These are phyloP conservation scores for Jaapia argillacea DNA, from an alignment of 768 basidiomycete species.

Conservation along the genomic window DNA sequence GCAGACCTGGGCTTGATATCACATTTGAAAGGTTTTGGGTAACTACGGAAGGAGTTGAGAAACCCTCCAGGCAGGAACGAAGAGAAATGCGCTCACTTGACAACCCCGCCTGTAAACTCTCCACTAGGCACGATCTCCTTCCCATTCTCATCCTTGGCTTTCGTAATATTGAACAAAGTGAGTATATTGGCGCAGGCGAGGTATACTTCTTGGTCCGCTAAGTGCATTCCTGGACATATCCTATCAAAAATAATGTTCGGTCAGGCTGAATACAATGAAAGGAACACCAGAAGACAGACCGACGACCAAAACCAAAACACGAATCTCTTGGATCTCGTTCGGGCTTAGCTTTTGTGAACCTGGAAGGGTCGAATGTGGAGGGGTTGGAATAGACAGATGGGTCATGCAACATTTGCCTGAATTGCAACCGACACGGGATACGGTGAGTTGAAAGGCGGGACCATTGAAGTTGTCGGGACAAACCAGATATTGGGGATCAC, in stretches of 20 bases:
- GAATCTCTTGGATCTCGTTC: slow-evolving; percentile 4
- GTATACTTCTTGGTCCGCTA: slow-evolving; percentile 1
- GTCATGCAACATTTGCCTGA: slow-evolving; percentile 28
- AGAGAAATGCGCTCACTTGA: too few relatives aligned
- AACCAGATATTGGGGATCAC: slow-evolving; percentile 12
- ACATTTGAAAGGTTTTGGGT: not conserved
- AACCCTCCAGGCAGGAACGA: not conserved
- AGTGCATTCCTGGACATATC: slow-evolving; percentile 8
- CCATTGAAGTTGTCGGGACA: not conserved
- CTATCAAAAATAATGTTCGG: not conserved
- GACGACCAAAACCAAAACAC: slow-evolving; percentile 9
- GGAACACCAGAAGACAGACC: not conserved
- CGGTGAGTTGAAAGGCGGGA: too few relatives aligned
- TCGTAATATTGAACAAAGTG: slow-evolving; percentile 7
- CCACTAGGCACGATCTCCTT: slow-evolving; percentile 7
- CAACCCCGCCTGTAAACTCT: too few relatives aligned
- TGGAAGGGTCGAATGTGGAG: slow-evolving; percentile 36
- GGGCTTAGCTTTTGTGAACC: slow-evolving; percentile 16
- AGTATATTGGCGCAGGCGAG: slow-evolving; percentile 7
- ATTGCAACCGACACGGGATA: too few relatives aligned
- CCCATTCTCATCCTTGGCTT: slow-evolving; percentile 7
- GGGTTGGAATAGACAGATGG: slow-evolving; percentile 36
- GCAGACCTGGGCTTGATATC: not conserved
- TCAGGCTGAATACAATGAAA: not conserved
- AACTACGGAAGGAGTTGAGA: too few relatives aligned